Evolutionary conservation across 129 eudicot species (phyloP).

Genomic region (Deinandra increscens): DNA sequence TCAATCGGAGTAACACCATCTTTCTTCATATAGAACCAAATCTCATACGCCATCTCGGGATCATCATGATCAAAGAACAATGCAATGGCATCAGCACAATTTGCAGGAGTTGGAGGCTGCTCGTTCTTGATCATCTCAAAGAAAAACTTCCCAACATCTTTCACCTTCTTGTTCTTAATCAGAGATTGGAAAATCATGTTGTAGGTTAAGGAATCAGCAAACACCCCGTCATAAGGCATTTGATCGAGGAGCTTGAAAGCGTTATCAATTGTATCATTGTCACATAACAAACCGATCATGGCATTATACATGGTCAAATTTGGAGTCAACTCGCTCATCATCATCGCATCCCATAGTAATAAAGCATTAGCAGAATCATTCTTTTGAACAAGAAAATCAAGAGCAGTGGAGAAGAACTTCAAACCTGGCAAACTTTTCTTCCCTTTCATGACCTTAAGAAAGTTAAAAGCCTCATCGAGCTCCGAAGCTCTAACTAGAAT

Average conservation of each 20-base stretch:
- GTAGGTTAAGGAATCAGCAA: conserved; percentile 68
- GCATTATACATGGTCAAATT: conserved; percentile 65
- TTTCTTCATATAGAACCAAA: conserved; percentile 71
- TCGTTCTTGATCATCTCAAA: conserved; percentile 82
- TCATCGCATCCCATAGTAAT: conserved; percentile 64
- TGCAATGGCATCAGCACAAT: conserved; percentile 63
- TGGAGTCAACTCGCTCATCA: conserved; percentile 55
- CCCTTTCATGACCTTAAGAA: conserved; percentile 69
- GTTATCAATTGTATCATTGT: conserved; percentile 42
- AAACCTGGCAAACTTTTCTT: conserved; percentile 83
- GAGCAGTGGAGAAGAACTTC: conserved; percentile 71
- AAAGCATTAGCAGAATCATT: conserved; percentile 67
- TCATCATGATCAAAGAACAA: conserved; percentile 75
- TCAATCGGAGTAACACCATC: conserved; percentile 52
- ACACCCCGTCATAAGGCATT: conserved; percentile 71
- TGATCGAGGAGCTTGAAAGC: conserved; percentile 68
- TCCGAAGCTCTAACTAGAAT: conserved; percentile 58
- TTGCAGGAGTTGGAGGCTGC: conserved; percentile 61
- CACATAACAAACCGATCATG: conserved; percentile 68
- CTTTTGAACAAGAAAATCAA: conserved; percentile 59
- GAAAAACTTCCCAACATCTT: conserved; percentile 69
- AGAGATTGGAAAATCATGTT: conserved; percentile 65
- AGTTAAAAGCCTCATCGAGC: conserved; percentile 63
- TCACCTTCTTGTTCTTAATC: conserved; percentile 65
- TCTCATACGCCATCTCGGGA: conserved; percentile 76